Base-by-base conservation (phyloP, 2,329 filamentous ascomycete genomes). In the Botrytis tulipae region DNA sequence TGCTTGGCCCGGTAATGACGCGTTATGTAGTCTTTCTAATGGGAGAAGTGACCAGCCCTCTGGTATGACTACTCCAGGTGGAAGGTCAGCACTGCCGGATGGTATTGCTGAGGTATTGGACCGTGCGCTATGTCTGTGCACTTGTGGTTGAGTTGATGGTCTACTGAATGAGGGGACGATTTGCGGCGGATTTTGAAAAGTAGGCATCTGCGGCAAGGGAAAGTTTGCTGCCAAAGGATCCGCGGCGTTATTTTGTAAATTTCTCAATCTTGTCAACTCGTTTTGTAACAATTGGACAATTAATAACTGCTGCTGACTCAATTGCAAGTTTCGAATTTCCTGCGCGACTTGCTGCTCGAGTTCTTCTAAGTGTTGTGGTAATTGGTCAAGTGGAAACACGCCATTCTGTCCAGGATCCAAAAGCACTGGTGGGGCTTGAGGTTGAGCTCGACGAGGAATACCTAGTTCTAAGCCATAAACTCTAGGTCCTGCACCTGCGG, bases 321-420 rank as follows among this genome's bases (percentile, higher is more conserved):
- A 79, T 63, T 90, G 88, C 29, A 95, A 83, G 60, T 83, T 84
- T 65, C 88, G 85, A 48, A 93, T 86, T 79, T 95, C 92, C 72
- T 89, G 87, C 77, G 90, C 85, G 37, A 96, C 85, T 71, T 92
- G 88, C 72, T 90, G 87, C 76, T 94, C 91, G 22, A 93, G 86
- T 59, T 90, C 87, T 48, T 87, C 84, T 48, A 96, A 83, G 72
- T 93, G 89, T 22, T 84, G 82, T 68, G 89, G 86, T 40, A 92
- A 86, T 2, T 85, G 84, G 37, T 57, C 66, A 61, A 73, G 71
- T 75, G 74, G 70, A 76, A 60, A 29, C 12, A 35, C 48, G 18
- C 10, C 35, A 22, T 61, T 44, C 29, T 69, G 66, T 32, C 48
- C 66, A 42, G 25, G 29, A 42, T 59, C 29, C 37, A 42, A 29